Base-by-base conservation (phyloP, 345 rosid genomes). In the Eucalyptus cladocalyx region DNA sequence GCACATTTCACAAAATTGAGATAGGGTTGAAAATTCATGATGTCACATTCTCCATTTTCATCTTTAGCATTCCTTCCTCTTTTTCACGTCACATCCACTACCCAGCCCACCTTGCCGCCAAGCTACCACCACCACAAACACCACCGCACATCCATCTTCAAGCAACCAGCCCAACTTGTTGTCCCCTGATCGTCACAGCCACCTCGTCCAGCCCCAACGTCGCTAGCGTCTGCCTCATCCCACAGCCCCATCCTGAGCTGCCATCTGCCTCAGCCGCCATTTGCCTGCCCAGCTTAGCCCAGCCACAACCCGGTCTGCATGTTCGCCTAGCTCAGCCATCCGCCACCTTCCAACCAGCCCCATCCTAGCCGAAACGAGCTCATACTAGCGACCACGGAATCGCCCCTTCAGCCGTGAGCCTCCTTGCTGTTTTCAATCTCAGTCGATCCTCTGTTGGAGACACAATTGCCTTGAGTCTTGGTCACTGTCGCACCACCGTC, bases 141-240 rank as follows among this genome's bases (percentile, higher is more conserved):
- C 51, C 51, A 49, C 7, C 3, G 3, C 51, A 49, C 0, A 3
- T 49, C 18, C 3, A 49, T 49, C 18, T 49, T 49, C 7, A 49
- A 49, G 18, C 0, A 1, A 49, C 51, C 0, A 15, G 51, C 18
- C 51, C 1, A 49, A 0, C 51, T 0, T 7, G 0, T 1, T 0
- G 18, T 49, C 51, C 51, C 18, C 0, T 49, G 7, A 15, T 0
- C 0, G 3, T 49, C 18, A 49, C 7, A 49, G 3, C 18, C 51
- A 49, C 18, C 51, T 49, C 1, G 3, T 49, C 51, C 0, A 49
- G 0, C 7, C 51, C 7, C 3, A 15, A 49, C 18, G 0, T 0
- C 3, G 3, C 18, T 0, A 2, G 3, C 18, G 3, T 49, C 1
- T 0, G 0, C 18, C 51, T 49, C 1, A 49, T 15, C 51, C 51